Evolutionary conservation across 2,329 filamentous ascomycete species (phyloP), one percentile per base, ranked within the genome.

Genomic region (Domatiomyces catenatus): DNA sequence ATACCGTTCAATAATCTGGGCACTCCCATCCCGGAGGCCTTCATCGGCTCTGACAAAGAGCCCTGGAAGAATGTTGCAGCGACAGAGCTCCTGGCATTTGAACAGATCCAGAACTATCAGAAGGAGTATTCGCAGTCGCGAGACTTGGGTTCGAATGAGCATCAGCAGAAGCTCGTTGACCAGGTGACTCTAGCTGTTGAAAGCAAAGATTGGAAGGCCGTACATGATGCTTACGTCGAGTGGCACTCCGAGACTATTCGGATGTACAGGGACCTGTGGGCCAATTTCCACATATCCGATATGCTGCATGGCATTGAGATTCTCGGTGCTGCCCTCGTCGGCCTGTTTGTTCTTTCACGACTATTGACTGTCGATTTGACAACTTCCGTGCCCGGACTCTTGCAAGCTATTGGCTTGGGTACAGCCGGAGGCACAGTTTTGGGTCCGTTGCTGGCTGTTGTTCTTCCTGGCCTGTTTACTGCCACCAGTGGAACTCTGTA

Each of bases 1-100:
- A 89, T 98, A 54, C 92, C 92, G 0, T 98, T 87, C 71, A 98
- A 96, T 66, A 98, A 92, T 63, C 76, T 98, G 5, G 92, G 92
- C 48, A 81, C 78, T 5, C 92, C 92, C 0, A 95, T 98, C 54
- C 86, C 94, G 58, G 92, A 98, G 67, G 89, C 88, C 2, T 98
- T 98, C 66, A 75, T 83, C 17, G 67, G 54, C 7, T 44, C 49
- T 8, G 51, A 49, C 2, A 50, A 46, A 12, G 47, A 77, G 32
- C 76, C 86, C 53, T 92, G 83, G 77, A 72, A 79, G 46, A 92
- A 86, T 57, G 71, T 98, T 43, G 86, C 85, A 0, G 72, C 76
- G 2, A 88, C 89, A 0, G 85, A 83, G 49, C 81, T 84, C 22
- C 71, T 94, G 52, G 76, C 88, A 1, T 80, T 87, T 20, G 86